Evolutionary conservation across 2,329 filamentous ascomycete species (phyloP).

Genomic region (Trichoderma polysporum): DNA sequence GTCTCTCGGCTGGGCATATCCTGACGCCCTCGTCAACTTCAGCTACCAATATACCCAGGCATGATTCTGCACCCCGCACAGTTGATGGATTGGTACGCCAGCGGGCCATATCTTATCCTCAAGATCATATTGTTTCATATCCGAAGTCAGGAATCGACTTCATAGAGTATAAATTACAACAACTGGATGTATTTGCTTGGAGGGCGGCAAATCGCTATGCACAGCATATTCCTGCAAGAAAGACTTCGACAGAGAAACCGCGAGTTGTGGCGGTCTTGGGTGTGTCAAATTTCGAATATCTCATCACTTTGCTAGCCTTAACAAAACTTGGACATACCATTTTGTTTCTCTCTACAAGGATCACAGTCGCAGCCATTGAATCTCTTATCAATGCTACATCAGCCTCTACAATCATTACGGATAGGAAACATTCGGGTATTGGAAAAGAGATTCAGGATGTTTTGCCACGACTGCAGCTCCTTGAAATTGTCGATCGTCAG

Average conservation of each 20-base stretch:
- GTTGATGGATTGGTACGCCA: slow-evolving; percentile 5
- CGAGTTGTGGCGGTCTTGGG: background rate
- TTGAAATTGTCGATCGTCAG: background rate
- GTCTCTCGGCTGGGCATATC: background rate
- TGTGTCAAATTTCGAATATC: slow-evolving; percentile 8
- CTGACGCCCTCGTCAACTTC: background rate
- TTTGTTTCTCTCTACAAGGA: slow-evolving; percentile 1
- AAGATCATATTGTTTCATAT: slow-evolving; percentile 8
- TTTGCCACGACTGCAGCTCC: background rate
- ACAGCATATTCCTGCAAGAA: background rate
- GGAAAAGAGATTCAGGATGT: background rate
- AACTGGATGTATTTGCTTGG: slow-evolving; percentile 12
- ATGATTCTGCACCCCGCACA: background rate
- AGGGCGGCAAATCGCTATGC: background rate
- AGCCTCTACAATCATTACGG: background rate
- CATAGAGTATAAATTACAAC: background rate
- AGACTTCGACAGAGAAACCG: background rate
- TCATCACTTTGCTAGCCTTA: slow-evolving; percentile 5
- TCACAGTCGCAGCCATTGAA: slow-evolving; percentile 1
- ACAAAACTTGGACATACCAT: slow-evolving; percentile 10
- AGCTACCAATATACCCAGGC: background rate
- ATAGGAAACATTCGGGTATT: background rate
- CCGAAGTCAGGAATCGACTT: background rate
- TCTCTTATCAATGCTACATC: slow-evolving; percentile 8
- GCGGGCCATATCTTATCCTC: background rate